Evolutionary conservation across 768 basidiomycete genomes (phyloP).

Genomic region (Fomitopsis serialis): DNA sequence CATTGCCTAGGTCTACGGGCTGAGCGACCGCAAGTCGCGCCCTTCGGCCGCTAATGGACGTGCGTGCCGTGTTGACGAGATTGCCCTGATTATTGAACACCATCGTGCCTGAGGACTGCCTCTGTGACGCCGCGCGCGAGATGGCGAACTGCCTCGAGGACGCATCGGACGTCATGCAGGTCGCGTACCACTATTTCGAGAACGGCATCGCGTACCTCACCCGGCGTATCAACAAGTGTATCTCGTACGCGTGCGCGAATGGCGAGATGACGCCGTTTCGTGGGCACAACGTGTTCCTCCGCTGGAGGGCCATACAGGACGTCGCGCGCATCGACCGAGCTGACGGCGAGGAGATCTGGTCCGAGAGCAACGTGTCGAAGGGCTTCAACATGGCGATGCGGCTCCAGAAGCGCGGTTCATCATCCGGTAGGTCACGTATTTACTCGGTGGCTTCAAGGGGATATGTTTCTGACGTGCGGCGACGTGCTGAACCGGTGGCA

Average conservation of each 20-base stretch:
- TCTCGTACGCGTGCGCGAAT: slow-evolving; percentile 35
- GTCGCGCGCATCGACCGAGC: slow-evolving; percentile 46
- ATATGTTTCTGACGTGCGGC: slow-evolving; percentile 83
- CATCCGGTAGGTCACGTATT: slow-evolving; percentile 76
- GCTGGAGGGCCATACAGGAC: slow-evolving; percentile 54
- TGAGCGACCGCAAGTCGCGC: slow-evolving; percentile 23
- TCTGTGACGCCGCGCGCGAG: slow-evolving; percentile 47
- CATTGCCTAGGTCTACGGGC: slow-evolving; percentile 45
- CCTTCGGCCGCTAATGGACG: slow-evolving; percentile 32
- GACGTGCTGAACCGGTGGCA: slow-evolving; percentile 94
- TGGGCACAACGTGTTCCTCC: slow-evolving; percentile 48
- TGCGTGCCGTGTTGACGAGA: slow-evolving; percentile 38
- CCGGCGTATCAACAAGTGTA: slow-evolving; percentile 41
- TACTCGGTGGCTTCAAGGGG: slow-evolving; percentile 80
- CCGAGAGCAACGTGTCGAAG: slow-evolving; percentile 60
- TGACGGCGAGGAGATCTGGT: slow-evolving; percentile 54
- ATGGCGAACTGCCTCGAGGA: slow-evolving; percentile 45
- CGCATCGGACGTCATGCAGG: slow-evolving; percentile 52
- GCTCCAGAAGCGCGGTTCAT: slow-evolving; percentile 50
- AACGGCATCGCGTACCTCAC: slow-evolving; percentile 46
- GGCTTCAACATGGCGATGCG: slow-evolving; percentile 66
- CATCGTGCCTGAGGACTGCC: slow-evolving; percentile 46
- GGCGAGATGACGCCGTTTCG: slow-evolving; percentile 41
- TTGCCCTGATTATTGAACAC: slow-evolving; percentile 48
- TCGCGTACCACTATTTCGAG: slow-evolving; percentile 46